Evolutionary conservation across 1,284 basidiomycete genomes (phyloP).

Genomic region (Melanopsichium pennsylvanicum): DNA sequence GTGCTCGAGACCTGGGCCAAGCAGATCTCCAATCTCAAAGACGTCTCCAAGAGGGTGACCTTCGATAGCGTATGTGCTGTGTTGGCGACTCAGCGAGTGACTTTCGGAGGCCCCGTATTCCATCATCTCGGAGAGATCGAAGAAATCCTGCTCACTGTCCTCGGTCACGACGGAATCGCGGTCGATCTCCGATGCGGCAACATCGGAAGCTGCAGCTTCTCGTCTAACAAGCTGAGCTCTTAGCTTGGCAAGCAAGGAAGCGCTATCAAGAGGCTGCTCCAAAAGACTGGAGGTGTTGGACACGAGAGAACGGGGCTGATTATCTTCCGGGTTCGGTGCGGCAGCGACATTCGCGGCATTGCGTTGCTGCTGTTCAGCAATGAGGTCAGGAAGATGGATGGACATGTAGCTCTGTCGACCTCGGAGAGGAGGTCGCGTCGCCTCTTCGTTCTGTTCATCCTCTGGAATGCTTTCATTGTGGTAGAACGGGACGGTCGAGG

Average conservation of each 20-base stretch:
- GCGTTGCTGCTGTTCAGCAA: slow-evolving; percentile 43
- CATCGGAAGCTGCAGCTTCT: slow-evolving; percentile 39
- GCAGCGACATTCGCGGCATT: slow-evolving; percentile 25
- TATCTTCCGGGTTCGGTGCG: slow-evolving; percentile 4
- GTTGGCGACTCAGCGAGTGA: slow-evolving; percentile 24
- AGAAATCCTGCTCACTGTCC: slow-evolving; percentile 47
- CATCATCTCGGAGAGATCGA: slow-evolving; percentile 59
- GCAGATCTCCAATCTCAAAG: slow-evolving; percentile 57
- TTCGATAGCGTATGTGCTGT: slow-evolving; percentile 24
- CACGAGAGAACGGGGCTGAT: not conserved
- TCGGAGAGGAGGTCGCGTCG: slow-evolving; percentile 6
- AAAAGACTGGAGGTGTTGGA: slow-evolving; percentile 26
- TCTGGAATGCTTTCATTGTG: slow-evolving; percentile 40
- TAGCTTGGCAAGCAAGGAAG: slow-evolving; percentile 36
- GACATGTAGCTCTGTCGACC: slow-evolving; percentile 40
- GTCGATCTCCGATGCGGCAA: slow-evolving; percentile 26
- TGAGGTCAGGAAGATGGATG: slow-evolving; percentile 39
- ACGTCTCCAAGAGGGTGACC: slow-evolving; percentile 45
- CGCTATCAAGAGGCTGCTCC: slow-evolving; percentile 41
- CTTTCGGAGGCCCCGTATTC: slow-evolving; percentile 39
- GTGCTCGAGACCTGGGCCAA: slow-evolving; percentile 60
- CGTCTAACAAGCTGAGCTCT: slow-evolving; percentile 38
- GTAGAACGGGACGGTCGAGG: slow-evolving; percentile 39
- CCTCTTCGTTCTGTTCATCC: slow-evolving; percentile 21
- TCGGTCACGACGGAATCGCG: slow-evolving; percentile 24